Base-by-base conservation (phyloP, 129 eudicot species). In the Pittosporum tobira region DNA sequence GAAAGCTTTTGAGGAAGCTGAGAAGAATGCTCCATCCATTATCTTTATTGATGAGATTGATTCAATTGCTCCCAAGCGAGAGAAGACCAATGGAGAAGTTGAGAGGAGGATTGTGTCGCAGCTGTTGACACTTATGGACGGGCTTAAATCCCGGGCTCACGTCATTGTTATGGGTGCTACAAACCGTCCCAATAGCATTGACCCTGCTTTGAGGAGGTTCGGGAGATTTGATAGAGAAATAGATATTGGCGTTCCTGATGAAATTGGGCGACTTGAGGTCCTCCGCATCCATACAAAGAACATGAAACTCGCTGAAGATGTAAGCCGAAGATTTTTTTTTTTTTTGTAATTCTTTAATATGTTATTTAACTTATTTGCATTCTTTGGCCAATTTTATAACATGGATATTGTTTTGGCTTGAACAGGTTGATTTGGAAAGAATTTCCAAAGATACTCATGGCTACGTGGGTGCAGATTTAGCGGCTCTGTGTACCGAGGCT, bases 161-260 rank as follows among this genome's bases (percentile, higher is more conserved):
- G 80, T 88, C 20, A 88, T 88, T 69, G 96, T 88, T 9, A 88
- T 88, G 64, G 96, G 96, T 62, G 96, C 96, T 31, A 88, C 97
- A 3, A 85, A 88, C 60, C 87, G 97, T 8, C 97, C 97, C 6
- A 85, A 88, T 36, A 88, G 97, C 77, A 88, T 88, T 40, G 97
- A 88, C 61, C 85, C 97, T 44, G 95, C 97, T 1, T 44, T 88
- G 64, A 82, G 97, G 57, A 77, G 97, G 75, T 88, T 88, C 62
- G 96, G 96, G 29, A 71, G 87, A 56, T 81, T 81, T 76, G 87
- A 81, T 44, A 76, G 87, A 57, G 87, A 81, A 51, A 81, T 81
- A 19, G 88, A 81, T 43, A 81, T 81, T 62, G 88, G 88, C 31
- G 88, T 81, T 28, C 88, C 88, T 0, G 88, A 81, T 70, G 88